Evolutionary conservation across 106 monocot species (phyloP).

Genomic region (Allium sativum): DNA sequence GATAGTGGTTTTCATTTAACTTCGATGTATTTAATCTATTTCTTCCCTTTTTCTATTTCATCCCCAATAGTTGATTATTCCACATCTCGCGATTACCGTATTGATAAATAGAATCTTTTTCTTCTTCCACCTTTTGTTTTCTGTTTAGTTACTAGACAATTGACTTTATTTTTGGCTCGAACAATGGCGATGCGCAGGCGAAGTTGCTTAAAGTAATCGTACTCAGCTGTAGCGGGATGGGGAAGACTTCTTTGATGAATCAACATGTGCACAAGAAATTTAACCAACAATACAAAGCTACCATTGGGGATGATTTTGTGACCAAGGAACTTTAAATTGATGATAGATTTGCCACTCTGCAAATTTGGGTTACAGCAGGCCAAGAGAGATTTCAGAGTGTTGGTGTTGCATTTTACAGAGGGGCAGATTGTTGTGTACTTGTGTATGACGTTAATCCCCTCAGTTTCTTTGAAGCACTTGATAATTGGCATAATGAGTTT

Average conservation of each 20-base stretch:
- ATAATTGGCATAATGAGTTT: too few relatives aligned
- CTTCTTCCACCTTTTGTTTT: too few relatives aligned
- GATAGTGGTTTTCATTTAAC: too few relatives aligned
- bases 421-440: slow-evolving; percentile 76
- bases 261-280: slow-evolving; percentile 90
- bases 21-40: too few relatives aligned
- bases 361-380: slow-evolving; percentile 89
- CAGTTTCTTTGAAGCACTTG: too few relatives aligned
- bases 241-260: slow-evolving; percentile 95
- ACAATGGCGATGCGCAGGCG: slow-evolving; percentile 45
- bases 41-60: too few relatives aligned
- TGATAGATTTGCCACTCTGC: slow-evolving; percentile 63
- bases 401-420: slow-evolving; percentile 87
- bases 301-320: slow-evolving; percentile 78
- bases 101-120: too few relatives aligned
- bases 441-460: too few relatives aligned
- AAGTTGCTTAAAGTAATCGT: slow-evolving; percentile 75
- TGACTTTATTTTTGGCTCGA: not conserved
- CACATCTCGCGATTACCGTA: too few relatives aligned
- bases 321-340: slow-evolving; percentile 77
- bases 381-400: slow-evolving; percentile 96
- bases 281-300: slow-evolving; percentile 75
- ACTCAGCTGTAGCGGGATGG: slow-evolving; percentile 78
- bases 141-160: too few relatives aligned
- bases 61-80: too few relatives aligned